These are phyloP conservation scores for Rhizopus microsporus DNA, from an alignment of 371 early-diverging fungal species.

Conservation along the genomic window DNA sequence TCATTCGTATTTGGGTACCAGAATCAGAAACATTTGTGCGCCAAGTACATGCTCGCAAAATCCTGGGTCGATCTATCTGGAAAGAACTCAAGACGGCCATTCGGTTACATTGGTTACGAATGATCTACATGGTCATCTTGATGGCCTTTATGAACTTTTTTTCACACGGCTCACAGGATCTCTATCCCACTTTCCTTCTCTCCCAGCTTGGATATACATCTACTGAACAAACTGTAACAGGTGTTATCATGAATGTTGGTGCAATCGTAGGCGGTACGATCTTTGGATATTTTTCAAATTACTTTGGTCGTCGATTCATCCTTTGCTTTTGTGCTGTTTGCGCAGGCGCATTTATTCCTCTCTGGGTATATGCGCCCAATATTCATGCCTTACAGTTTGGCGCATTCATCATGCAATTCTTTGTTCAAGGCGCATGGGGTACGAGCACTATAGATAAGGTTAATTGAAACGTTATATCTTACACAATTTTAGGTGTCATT, in stretches of 20 bases:
- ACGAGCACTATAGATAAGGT: background rate
- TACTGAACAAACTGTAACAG: conserved; percentile 57
- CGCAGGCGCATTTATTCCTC: conserved; percentile 66
- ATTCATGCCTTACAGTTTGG: conserved; percentile 54
- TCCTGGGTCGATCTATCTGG: conserved; percentile 34
- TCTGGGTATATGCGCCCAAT: conserved; percentile 61
- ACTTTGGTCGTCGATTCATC: conserved; percentile 60
- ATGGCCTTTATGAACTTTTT: conserved; percentile 71
- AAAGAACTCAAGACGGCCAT: conserved; percentile 52
- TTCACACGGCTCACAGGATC: conserved; percentile 71
- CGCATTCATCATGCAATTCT: conserved; percentile 65
- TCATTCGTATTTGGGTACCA: conserved; percentile 65
- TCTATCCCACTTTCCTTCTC: conserved; percentile 70
- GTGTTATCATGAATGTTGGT: conserved; percentile 63
- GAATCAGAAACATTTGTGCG: conserved; percentile 61
- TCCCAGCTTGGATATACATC: conserved; percentile 57
- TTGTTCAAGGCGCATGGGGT: conserved; percentile 73
- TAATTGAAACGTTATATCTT: background rate
- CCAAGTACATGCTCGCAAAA: conserved; percentile 41
- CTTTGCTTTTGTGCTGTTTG: conserved; percentile 50
- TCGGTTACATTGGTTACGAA: conserved; percentile 54
- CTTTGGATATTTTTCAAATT: conserved; percentile 67
- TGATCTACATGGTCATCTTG: conserved; percentile 60
- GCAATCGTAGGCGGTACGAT: conserved; percentile 73
- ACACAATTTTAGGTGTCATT: conserved; percentile 40